These are phyloP conservation scores for Corynascus novoguineensis DNA, from an alignment of 495 filamentous ascomycete species.

Conservation along the genomic window DNA sequence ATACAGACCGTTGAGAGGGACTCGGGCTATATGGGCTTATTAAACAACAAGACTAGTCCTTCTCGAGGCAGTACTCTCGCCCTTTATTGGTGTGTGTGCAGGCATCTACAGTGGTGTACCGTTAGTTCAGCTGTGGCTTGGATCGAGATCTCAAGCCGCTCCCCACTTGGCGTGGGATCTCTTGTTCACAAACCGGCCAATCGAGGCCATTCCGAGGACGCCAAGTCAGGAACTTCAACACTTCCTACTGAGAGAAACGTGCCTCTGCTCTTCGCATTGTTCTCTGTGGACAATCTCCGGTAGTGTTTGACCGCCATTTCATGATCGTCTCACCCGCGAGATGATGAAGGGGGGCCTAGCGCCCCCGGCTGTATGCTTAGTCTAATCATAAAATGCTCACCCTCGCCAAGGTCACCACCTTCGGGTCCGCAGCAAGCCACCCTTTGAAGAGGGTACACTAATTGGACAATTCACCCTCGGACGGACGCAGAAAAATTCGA, in stretches of 20 bases:
- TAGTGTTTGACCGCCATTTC: constrained; percentile 2
- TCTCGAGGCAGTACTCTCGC: no score
- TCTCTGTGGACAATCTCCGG: not conserved
- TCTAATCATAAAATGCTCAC: not conserved
- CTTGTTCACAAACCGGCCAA: not conserved
- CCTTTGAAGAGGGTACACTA: not conserved
- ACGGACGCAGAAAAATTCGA: not conserved
- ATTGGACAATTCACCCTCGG: not conserved
- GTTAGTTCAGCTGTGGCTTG: not conserved
- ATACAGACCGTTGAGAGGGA: no score
- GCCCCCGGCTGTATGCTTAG: not conserved
- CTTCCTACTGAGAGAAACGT: not conserved
- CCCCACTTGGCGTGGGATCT: not conserved
- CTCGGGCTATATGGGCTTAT: no score
- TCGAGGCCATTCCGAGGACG: not conserved
- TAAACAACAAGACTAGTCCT: no score
- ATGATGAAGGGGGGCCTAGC: not conserved
- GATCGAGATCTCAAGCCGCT: not conserved
- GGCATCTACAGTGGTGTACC: no score
- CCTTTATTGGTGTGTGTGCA: no score
- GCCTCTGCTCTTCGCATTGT: not conserved
- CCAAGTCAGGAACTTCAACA: not conserved
- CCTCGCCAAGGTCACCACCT: no score
- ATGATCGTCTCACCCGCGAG: not conserved
- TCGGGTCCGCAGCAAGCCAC: not conserved